Evolutionary conservation across 306 rosid species (phyloP).

Genomic region (Pueraria montana): DNA sequence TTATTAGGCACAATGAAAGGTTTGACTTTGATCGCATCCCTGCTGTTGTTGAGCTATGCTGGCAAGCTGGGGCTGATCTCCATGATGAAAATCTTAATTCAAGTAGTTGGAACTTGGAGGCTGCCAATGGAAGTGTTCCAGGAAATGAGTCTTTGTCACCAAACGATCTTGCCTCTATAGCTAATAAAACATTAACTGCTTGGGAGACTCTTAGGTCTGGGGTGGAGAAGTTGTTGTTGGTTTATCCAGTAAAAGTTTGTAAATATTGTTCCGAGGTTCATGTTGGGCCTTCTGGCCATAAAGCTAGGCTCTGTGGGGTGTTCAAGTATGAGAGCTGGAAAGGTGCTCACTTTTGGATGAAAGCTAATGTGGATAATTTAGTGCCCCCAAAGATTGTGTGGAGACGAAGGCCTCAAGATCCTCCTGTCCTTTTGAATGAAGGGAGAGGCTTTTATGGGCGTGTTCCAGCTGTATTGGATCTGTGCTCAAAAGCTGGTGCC

Average conservation of each 20-base stretch:
- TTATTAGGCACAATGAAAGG: constrained; percentile 78
- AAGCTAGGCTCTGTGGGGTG: constrained; percentile 85
- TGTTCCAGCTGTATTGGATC: constrained; percentile 80
- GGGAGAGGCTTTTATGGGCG: constrained; percentile 79
- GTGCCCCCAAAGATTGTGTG: constrained; percentile 85
- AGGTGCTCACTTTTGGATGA: constrained; percentile 87
- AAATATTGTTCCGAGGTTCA: constrained; percentile 89
- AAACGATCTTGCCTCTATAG: constrained; percentile 58
- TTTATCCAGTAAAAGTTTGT: constrained; percentile 86
- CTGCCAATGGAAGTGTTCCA: constrained; percentile 40
- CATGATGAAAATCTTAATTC: constrained; percentile 48
- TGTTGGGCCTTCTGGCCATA: constrained; percentile 90
- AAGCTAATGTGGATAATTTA: constrained; percentile 76
- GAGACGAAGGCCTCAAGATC: constrained; percentile 82
- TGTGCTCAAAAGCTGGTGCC: constrained; percentile 77
- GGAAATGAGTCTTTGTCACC: constrained; percentile 56
- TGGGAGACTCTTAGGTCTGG: constrained; percentile 86
- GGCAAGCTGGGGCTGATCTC: constrained; percentile 84
- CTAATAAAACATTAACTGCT: constrained; percentile 68
- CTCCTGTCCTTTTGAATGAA: constrained; percentile 75
- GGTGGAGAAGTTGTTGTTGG: constrained; percentile 74
- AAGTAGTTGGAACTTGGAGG: constrained; percentile 52
- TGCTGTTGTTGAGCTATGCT: constrained; percentile 86
- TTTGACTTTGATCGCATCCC: constrained; percentile 88
- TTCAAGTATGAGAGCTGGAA: constrained; percentile 85